phyloP scores from a whole-genome alignment of 2,329 filamentous ascomycete genomes.

The Byssochlamys sp. region DNA sequence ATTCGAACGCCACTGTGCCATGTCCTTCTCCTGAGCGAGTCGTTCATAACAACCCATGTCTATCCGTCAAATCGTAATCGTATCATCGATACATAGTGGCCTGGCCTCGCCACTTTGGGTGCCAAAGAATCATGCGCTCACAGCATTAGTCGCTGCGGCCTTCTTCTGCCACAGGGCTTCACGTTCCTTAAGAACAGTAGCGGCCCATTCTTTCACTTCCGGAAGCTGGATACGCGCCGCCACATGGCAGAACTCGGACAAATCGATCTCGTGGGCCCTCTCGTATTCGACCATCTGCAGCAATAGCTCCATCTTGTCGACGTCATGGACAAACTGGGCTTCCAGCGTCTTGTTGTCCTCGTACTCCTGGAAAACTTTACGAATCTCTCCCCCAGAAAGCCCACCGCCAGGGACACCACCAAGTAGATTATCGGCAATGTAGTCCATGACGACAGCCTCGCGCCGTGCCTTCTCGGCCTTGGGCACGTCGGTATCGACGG shows the following conservation, averaged over 20 bases:
- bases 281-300: conserved; percentile 97
- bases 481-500: conserved; percentile 64
- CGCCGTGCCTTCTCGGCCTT: conserved; percentile 84
- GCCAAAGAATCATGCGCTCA: background rate
- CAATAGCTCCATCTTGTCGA: conserved; percentile 92
- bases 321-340: conserved; percentile 83
- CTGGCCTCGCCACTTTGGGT: background rate
- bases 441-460: conserved; percentile 85
- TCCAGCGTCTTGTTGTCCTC: conserved; percentile 78
- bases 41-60: background rate
- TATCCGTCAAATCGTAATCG: background rate
- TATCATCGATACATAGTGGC: background rate
- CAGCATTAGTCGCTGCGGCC: conserved; percentile 3
- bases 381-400: conserved; percentile 57
- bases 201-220: conserved; percentile 72
- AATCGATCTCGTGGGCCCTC: conserved; percentile 59
- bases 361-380: conserved; percentile 85
- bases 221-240: conserved; percentile 60
- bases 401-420: conserved; percentile 63
- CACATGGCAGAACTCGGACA: conserved; percentile 81
- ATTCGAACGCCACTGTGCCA: background rate
- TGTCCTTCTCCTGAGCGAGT: background rate
- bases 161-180: conserved; percentile 57
- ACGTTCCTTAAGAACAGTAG: conserved; percentile 66
- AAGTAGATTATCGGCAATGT: conserved; percentile 63